These are phyloP conservation scores for Chaetomium sp. DNA, from an alignment of 2,329 filamentous ascomycete genomes.

Conservation along the genomic window DNA sequence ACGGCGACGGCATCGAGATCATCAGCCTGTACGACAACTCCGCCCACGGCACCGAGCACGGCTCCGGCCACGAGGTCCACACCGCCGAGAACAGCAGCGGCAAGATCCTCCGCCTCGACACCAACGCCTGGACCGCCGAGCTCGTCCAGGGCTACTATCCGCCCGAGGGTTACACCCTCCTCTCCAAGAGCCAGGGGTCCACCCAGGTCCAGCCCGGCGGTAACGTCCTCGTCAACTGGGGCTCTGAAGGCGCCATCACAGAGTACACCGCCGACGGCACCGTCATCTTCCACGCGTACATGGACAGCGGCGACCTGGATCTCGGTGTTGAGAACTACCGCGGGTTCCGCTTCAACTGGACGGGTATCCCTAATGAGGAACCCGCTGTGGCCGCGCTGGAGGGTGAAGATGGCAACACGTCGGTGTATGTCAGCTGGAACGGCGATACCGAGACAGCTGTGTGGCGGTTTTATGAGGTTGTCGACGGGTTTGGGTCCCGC, in stretches of 20 bases:
- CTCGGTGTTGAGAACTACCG: constrained; percentile 46
- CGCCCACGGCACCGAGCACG: constrained; percentile 37
- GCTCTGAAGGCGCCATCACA: constrained; percentile 41
- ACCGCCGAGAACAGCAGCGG: constrained; percentile 33
- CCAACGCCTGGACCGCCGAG: constrained; percentile 35
- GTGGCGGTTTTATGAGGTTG: constrained; percentile 21
- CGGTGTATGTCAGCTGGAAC: constrained; percentile 39
- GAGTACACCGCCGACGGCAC: constrained; percentile 43
- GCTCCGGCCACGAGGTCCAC: constrained; percentile 23
- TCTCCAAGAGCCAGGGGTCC: constrained; percentile 32
- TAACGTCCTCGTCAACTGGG: constrained; percentile 52
- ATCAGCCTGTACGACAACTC: constrained; percentile 47
- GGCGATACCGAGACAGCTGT: constrained; percentile 34
- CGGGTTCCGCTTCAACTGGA: constrained; percentile 48
- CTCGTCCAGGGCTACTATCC: constrained; percentile 42
- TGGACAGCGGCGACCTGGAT: constrained; percentile 33
- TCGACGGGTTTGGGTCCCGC: constrained; percentile 11
- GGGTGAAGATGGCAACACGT: constrained; percentile 16
- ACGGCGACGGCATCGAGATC: constrained; percentile 26
- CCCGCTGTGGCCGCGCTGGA: constrained; percentile 26
- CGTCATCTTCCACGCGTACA: constrained; percentile 46
- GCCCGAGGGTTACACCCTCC: constrained; percentile 24
- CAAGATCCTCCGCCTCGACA: constrained; percentile 41
- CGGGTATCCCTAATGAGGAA: constrained; percentile 37
- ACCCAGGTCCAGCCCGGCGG: constrained; percentile 49